These are phyloP conservation scores for Combretum micranthum DNA, from an alignment of 345 rosid genomes.

Conservation along the genomic window DNA sequence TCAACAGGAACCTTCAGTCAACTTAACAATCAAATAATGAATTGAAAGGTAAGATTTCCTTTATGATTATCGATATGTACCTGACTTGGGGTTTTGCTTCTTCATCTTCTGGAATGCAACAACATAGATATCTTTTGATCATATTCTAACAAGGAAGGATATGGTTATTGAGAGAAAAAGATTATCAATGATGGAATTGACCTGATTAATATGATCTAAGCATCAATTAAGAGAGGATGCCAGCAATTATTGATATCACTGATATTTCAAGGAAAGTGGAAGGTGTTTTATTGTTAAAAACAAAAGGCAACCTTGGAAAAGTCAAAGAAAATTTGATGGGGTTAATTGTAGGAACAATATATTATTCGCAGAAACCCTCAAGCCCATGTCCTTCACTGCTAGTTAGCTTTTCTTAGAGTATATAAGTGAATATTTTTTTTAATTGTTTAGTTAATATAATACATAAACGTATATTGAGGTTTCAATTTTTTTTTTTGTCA, in stretches of 20 bases:
- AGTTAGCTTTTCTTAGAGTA: neutral
- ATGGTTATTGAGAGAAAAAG: neutral
- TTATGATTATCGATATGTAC: neutral
- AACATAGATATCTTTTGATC: constrained; percentile 10
- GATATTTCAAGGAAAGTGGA: neutral
- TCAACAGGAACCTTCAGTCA: too few species aligned
- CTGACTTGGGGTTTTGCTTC: constrained; percentile 8
- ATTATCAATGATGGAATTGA: too few species aligned
- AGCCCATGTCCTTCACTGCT: neutral
- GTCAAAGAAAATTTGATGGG: neutral
- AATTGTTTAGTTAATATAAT: too few species aligned
- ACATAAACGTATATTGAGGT: too few species aligned
- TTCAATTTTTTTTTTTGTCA: too few species aligned
- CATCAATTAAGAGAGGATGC: too few species aligned
- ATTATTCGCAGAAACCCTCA: neutral
- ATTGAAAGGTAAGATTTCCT: too few species aligned
- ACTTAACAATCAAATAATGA: too few species aligned
- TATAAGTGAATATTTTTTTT: too few species aligned
- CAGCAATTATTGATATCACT: too few species aligned
- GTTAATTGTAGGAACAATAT: neutral
- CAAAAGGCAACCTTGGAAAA: constrained; percentile 8
- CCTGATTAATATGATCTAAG: too few species aligned
- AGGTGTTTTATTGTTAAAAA: constrained; percentile 1
- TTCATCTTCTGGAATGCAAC: constrained; percentile 2
- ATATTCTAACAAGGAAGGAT: neutral